These are phyloP conservation scores for Apiospora arundinis DNA, from an alignment of 2,329 filamentous ascomycete genomes.

Conservation along the genomic window DNA sequence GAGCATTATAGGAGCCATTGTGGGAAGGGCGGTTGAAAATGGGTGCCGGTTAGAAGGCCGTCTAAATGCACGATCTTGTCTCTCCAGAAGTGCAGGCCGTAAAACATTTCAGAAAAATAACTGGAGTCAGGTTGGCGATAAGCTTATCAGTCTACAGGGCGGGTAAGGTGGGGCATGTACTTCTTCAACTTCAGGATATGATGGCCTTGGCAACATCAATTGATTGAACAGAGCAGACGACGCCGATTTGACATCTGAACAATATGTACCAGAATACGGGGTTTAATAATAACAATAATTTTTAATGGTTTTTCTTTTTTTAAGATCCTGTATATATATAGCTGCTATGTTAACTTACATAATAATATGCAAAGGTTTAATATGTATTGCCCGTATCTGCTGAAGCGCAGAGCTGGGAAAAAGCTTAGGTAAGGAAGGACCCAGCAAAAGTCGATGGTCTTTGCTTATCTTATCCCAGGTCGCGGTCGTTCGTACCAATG, in stretches of 20 bases:
- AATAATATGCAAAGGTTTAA: background rate
- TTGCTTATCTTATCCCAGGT: constrained; percentile 15
- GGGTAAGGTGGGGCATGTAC: background rate
- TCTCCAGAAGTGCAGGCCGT: constrained; percentile 11
- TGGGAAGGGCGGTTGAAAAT: constrained; percentile 21
- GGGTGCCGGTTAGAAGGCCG: constrained; percentile 9
- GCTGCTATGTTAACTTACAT: no score
- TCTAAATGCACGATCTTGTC: constrained; percentile 17
- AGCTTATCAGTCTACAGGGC: constrained; percentile 3
- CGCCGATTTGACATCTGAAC: background rate
- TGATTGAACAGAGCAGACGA: background rate
- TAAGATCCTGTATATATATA: no score
- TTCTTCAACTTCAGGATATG: background rate
- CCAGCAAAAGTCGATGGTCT: background rate
- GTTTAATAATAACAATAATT: no score
- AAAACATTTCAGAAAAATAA: constrained; percentile 23
- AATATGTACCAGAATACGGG: no score
- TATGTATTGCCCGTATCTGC: background rate
- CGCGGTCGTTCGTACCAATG: background rate
- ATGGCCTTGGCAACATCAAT: background rate
- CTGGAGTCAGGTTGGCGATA: constrained; percentile 7
- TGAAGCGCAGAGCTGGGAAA: background rate
- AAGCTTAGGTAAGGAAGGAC: constrained; percentile 17
- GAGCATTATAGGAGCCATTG: constrained; percentile 35
- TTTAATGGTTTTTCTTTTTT: no score